Base-by-base conservation (phyloP, 139 green algal species). In the Desmodesmus armatus region DNA sequence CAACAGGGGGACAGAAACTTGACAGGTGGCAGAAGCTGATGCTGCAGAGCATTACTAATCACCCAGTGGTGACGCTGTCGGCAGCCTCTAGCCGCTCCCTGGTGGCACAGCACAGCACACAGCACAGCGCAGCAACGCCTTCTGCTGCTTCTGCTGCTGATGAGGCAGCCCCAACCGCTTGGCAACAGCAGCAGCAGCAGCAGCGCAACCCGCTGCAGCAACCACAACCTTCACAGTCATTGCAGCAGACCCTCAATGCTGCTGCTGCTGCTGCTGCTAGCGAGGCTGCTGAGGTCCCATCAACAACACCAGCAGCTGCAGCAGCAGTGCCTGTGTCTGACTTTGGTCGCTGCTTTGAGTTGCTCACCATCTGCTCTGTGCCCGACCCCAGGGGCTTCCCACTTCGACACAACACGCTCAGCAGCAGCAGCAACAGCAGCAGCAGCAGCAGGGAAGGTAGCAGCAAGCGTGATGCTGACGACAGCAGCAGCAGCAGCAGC, bases 11-110 rank as follows among this genome's bases (percentile, higher is more conserved):
- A 1, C 72, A 79, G 72, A 41, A 53, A 31, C 41, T 79, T n/a
- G 3, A 63, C 25, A 13, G n/a, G 13, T 79, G 72, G 72, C 72
- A 79, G 9, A 79, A 79, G 72, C 44, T 79, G 25, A 49, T 79
- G 72, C n/a, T 79, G 72, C 43, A 63, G 40, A 25, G 43, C 11
- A n/a, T 79, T 13, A 44, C 41, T 23, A 15, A 65, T 43, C 43
- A 79, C 29, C 72, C 72, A 31, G 65, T 79, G 5, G n/a, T 63
- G 43, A 79, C 72, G 11, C 44, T 79, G 15, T 79, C 72, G 40
- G n/a, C 27, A 49, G 72, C 72, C 29, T 79, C 72, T 3, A 79
- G 72, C 72, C 63, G 72, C 43, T 13, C 43, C 27, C 4, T 79
- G 5, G 17, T 58, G 25, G 4, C 0, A 39, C 43, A 41, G 40